These are phyloP conservation scores for Dentipellis fragilis DNA, from an alignment of 768 basidiomycete genomes.

Conservation along the genomic window DNA sequence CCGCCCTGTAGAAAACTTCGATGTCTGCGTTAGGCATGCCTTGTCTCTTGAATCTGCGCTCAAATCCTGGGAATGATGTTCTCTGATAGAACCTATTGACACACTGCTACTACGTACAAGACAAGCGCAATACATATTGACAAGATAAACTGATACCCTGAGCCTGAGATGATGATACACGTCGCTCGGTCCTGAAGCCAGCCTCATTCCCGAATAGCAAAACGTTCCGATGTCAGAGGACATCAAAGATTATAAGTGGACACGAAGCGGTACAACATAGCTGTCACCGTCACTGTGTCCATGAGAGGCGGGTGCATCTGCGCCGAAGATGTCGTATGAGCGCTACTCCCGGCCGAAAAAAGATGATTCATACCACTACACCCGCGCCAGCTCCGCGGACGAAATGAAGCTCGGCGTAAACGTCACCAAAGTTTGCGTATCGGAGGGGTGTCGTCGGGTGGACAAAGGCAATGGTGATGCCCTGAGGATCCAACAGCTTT, in stretches of 20 bases:
- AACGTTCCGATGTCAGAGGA: constrained; percentile 1
- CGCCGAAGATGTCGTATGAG: constrained; percentile 6
- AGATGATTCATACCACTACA: constrained; percentile 50
- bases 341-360: constrained; percentile 6
- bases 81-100: constrained; percentile 10
- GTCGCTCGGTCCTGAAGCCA: constrained; percentile 6
- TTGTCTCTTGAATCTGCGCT: constrained; percentile 5
- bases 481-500: constrained; percentile 65
- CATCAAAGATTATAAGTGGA: constrained; percentile 31
- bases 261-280: constrained; percentile 80
- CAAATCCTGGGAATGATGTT: not conserved
- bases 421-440: constrained; percentile 75
- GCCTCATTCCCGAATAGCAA: constrained; percentile 11
- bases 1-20: constrained; percentile 1
- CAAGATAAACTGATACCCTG: constrained; percentile 15
- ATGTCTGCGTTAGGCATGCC: constrained; percentile 6
- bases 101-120: constrained; percentile 11
- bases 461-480: constrained; percentile 69
- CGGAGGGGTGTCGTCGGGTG: constrained; percentile 67
- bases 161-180: constrained; percentile 5
- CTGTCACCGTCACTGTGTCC: constrained; percentile 79
- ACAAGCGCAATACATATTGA: constrained; percentile 7
- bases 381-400: constrained; percentile 70
- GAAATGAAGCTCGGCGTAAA: constrained; percentile 80
- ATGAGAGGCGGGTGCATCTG: constrained; percentile 86